These are phyloP conservation scores for Apiospora saccharicola DNA, from an alignment of 2,329 filamentous ascomycete genomes.

Conservation along the genomic window DNA sequence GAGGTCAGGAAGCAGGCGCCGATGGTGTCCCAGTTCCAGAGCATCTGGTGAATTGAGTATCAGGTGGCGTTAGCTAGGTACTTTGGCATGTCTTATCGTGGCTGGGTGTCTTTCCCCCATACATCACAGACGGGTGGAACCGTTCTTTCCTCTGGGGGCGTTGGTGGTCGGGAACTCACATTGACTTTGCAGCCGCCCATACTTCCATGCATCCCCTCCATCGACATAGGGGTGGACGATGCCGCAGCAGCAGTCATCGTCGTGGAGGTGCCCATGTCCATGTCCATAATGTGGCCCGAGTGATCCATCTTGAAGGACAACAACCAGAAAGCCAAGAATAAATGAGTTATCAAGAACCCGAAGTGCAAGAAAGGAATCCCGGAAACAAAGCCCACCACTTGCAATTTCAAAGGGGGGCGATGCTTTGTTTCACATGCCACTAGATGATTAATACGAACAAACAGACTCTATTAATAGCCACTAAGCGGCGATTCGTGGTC, in stretches of 20 bases:
- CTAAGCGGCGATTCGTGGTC: no score
- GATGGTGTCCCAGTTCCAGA: slow-evolving; percentile 81
- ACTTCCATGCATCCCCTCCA: not conserved
- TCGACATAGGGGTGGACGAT: not conserved
- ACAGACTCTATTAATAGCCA: no score
- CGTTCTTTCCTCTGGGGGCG: not conserved
- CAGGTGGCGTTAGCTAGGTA: not conserved
- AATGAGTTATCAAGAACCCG: not conserved
- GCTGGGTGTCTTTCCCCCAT: not conserved
- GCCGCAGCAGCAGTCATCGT: not conserved
- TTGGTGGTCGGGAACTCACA: not conserved
- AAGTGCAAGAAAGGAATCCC: not conserved
- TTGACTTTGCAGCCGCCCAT: not conserved
- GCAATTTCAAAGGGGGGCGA: no score
- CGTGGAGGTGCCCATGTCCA: not conserved
- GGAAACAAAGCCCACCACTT: no score
- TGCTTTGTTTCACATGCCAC: no score
- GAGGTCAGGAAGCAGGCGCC: slow-evolving; percentile 76
- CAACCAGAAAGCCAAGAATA: not conserved
- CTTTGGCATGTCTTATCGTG: not conserved
- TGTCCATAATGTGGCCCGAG: not conserved
- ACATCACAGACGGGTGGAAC: no score
- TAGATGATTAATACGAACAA: no score
- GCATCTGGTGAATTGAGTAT: slow-evolving; percentile 64
- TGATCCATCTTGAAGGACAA: not conserved